phyloP scores from a whole-genome alignment of 768 basidiomycete genomes.

The Mrakia frigida region DNA sequence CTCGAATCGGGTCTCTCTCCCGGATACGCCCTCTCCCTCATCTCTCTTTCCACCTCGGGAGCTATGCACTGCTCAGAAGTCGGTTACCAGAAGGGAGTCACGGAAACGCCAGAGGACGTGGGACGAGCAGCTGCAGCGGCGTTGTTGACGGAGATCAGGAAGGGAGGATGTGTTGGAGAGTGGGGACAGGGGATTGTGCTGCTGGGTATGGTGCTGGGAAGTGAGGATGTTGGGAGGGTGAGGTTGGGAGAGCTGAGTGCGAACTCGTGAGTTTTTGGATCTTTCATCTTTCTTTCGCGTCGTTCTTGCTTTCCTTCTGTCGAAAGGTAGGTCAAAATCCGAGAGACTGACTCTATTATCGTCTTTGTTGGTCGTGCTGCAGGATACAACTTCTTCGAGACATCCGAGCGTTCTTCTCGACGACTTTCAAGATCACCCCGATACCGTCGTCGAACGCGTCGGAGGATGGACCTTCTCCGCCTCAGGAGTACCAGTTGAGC shows the following conservation, averaged over 20 bases:
- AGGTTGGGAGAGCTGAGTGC: constrained; percentile 75
- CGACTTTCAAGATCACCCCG: constrained; percentile 79
- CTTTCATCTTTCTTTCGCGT: not conserved
- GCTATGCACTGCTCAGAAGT: constrained; percentile 83
- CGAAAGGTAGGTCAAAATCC: no score
- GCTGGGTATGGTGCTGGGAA: constrained; percentile 90
- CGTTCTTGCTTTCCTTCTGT: not conserved
- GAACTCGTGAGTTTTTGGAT: constrained; percentile 55
- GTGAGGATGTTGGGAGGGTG: constrained; percentile 90
- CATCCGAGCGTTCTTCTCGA: constrained; percentile 73
- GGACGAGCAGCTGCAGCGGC: constrained; percentile 73
- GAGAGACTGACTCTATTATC: not conserved
- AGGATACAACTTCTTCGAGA: constrained; percentile 92
- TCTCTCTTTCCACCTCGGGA: constrained; percentile 88
- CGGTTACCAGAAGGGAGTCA: constrained; percentile 54
- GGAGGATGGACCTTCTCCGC: constrained; percentile 51
- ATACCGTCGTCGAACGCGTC: constrained; percentile 31
- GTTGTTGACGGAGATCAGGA: constrained; percentile 69
- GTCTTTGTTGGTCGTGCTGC: constrained; percentile 13
- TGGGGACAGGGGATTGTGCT: constrained; percentile 81
- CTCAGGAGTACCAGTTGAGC: constrained; percentile 67
- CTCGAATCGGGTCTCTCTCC: constrained; percentile 92
- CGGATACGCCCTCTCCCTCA: constrained; percentile 83
- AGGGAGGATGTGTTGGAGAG: constrained; percentile 84
- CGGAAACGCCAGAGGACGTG: constrained; percentile 82